Evolutionary conservation across 2,329 filamentous ascomycete species (phyloP), one percentile per base, ranked within the genome.

Genomic region (Diplocarpon mali): DNA sequence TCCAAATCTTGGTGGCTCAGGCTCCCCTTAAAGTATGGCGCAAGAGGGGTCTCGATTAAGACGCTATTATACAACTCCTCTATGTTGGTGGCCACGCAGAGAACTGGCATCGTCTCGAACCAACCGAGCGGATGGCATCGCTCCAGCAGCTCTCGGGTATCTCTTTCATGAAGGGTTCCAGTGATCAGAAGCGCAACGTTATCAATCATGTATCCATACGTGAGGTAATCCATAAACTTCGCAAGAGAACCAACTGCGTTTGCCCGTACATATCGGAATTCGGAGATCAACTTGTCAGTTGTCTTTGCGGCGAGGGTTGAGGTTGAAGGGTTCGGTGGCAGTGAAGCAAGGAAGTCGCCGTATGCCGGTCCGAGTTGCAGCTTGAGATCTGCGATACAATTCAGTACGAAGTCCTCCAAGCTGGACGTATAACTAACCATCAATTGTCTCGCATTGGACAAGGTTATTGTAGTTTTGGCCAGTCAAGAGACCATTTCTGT

Each of bases 191-290:
- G 81, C 32, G 93, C 92, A 42, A 98, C 88, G 60, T 98, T 98
- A 69, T 98, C 92, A 67, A 98, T 98, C 92, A 98, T 98, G 73
- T 98, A 98, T 51, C 89, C 90, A 65, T 98, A 98, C 1, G 92
- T 98, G 50, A 98, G 72, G 67, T 95, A 98, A 66, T 96, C 88
- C 78, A 98, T 88, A 66, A 98, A 98, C 63, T 86, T 88, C 51
- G 89, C 83, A 31, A 95, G 78, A 1, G 88, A 86, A 13, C 92
- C 92, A 2, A 86, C 86, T 24, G 90, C 85, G 62, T 98, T 95
- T 51, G 89, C 88, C 57, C 93, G 86, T 37, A 98, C 75, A 65
- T 98, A 98, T 62, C 88, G 83, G 66, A 98, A 98, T 66, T 98
- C 92, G 54, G 89, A 83, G 53, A 98, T 90, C 53, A 98, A 81